Evolutionary conservation across 148 eudicot species (phyloP).

Genomic region (Agrostemma githago): DNA sequence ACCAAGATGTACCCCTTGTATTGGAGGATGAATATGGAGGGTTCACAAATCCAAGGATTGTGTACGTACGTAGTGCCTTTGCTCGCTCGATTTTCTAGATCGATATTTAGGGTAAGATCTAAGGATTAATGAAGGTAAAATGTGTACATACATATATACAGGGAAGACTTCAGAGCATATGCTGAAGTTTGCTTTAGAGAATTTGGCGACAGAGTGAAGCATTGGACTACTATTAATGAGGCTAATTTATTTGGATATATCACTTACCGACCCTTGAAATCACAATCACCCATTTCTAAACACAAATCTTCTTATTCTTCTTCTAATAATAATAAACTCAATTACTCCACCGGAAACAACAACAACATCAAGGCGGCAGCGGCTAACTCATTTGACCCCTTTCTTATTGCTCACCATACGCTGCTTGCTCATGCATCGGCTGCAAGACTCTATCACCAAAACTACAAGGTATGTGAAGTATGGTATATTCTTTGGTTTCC

Average conservation of each 20-base stretch:
- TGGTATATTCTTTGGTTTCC: too few relatives aligned
- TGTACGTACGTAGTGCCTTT: constrained; percentile 38
- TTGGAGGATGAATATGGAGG: constrained; percentile 72
- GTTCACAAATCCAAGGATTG: constrained; percentile 39
- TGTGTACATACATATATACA: constrained; percentile 28
- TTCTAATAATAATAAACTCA: too few relatives aligned
- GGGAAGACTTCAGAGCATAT: constrained; percentile 53
- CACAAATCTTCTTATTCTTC: too few relatives aligned
- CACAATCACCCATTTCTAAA: too few relatives aligned
- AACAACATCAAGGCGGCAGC: too few relatives aligned
- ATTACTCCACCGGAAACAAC: too few relatives aligned
- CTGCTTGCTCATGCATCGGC: constrained; percentile 60
- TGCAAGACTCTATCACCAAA: constrained; percentile 39
- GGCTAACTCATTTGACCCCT: constrained; percentile 45
- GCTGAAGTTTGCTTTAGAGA: constrained; percentile 64
- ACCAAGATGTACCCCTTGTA: constrained; percentile 47
- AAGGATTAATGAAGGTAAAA: too few relatives aligned
- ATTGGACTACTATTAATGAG: constrained; percentile 64
- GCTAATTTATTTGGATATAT: constrained; percentile 30
- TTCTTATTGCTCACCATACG: constrained; percentile 40
- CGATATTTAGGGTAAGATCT: too few relatives aligned
- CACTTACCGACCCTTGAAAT: too few relatives aligned
- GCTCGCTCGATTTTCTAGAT: too few relatives aligned
- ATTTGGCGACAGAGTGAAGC: constrained; percentile 52
- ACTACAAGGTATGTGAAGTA: constrained; percentile 3